These are phyloP conservation scores for Pseudopyricularia javanii DNA, from an alignment of 2,329 filamentous ascomycete genomes.

Conservation along the genomic window DNA sequence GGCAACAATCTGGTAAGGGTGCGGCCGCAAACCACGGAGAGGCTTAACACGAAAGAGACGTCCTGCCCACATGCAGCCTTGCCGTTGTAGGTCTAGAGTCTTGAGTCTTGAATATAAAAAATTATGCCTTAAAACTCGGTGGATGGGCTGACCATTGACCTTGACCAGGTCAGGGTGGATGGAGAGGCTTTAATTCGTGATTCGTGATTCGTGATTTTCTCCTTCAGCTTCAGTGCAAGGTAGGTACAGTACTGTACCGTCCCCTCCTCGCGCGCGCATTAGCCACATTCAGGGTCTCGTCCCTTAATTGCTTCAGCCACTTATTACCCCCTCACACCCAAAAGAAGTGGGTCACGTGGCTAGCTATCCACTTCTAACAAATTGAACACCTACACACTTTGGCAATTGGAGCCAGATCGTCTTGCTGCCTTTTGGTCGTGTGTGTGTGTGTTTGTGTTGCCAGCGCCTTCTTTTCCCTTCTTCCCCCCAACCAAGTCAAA, in stretches of 20 bases:
- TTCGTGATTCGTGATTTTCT: too few species aligned
- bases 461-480: constrained; percentile 14
- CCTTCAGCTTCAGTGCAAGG: too few species aligned
- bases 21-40: not conserved
- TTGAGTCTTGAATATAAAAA: too few species aligned
- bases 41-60: not conserved
- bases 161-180: too few species aligned
- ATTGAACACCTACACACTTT: constrained; percentile 3
- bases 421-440: constrained; percentile 1
- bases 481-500: constrained; percentile 4
- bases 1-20: not conserved
- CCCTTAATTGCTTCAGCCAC: not conserved
- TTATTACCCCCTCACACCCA: not conserved
- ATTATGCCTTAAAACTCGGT: too few species aligned
- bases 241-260: too few species aligned
- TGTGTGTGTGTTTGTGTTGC: not conserved
- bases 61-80: not conserved
- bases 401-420: constrained; percentile 2
- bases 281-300: not conserved
- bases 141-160: too few species aligned
- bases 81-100: too few species aligned
- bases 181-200: too few species aligned
- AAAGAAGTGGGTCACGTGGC: constrained; percentile 1
- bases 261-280: too few species aligned
- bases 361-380: not conserved